These are phyloP conservation scores for Russula sp. DNA, from an alignment of 768 basidiomycete species.

Conservation along the genomic window DNA sequence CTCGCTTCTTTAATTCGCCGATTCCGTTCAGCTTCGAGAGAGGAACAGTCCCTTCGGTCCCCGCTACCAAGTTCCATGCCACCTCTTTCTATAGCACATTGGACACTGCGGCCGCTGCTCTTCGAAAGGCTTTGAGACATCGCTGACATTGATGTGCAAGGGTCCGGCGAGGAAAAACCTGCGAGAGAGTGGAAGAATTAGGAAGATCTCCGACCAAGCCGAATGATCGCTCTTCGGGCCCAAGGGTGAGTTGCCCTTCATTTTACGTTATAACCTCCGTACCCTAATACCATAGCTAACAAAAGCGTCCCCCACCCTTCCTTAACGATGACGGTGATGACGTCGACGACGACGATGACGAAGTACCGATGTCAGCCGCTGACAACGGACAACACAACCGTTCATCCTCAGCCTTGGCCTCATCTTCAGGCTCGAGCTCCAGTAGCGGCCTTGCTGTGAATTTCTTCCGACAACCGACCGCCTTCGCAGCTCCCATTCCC, in stretches of 20 bases:
- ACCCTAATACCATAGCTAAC: neutral
- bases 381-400: neutral
- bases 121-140: conserved; percentile 66
- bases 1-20: conserved; percentile 26
- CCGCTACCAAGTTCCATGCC: conserved; percentile 43
- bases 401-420: neutral
- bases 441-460: neutral
- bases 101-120: conserved; percentile 50
- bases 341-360: conserved; percentile 17
- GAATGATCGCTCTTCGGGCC: conserved; percentile 30
- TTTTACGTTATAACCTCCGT: neutral
- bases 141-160: conserved; percentile 68
- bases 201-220: conserved; percentile 54
- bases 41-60: conserved; percentile 39
- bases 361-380: neutral
- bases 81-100: conserved; percentile 53
- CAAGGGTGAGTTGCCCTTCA: conserved; percentile 5
- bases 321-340: conserved; percentile 3
- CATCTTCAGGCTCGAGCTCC: too few relatives aligned
- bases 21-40: conserved; percentile 60
- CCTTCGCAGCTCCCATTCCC: conserved; percentile 12
- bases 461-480: conserved; percentile 20
- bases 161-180: conserved; percentile 50
- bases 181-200: conserved; percentile 71
- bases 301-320: conserved; percentile 8